Conservation (phyloP, 306 rosid genomes). For the Chamaecrista fasciculata region DNA sequence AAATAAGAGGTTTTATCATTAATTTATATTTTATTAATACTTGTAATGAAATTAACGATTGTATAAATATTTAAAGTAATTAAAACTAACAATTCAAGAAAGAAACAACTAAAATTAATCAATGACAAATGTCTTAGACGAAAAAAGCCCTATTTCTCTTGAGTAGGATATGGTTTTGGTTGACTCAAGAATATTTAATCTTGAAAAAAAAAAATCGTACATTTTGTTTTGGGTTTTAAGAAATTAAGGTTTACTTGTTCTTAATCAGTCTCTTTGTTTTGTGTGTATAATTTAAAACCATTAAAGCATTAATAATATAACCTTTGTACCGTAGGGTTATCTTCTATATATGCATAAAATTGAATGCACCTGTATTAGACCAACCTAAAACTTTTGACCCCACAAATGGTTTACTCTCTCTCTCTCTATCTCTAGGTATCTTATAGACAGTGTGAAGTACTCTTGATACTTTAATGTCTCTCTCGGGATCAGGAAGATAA, state of each 20-base stretch:
- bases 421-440: slow-evolving; percentile 14
- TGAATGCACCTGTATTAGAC: slow-evolving; percentile 2
- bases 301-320: not conserved
- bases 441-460: slow-evolving; percentile 21
- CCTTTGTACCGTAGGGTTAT: not conserved
- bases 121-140: too few relatives aligned
- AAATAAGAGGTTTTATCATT: too few relatives aligned
- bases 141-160: too few relatives aligned
- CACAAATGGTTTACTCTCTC: slow-evolving; percentile 7
- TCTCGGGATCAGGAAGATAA: slow-evolving; percentile 1
- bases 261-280: too few relatives aligned
- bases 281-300: not conserved
- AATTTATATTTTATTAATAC: too few relatives aligned
- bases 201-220: too few relatives aligned
- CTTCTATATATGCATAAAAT: not conserved
- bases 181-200: too few relatives aligned
- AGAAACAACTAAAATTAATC: too few relatives aligned
- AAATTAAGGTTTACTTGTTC: not conserved
- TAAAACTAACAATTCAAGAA: too few relatives aligned
- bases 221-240: not conserved
- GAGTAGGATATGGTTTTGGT: too few relatives aligned
- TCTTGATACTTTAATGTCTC: slow-evolving; percentile 7
- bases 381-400: slow-evolving; percentile 6
- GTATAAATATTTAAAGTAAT: too few relatives aligned
- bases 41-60: too few relatives aligned